Conservation (phyloP, 169 alveolate genomes). For the Plasmodium billcollinsi region DNA sequence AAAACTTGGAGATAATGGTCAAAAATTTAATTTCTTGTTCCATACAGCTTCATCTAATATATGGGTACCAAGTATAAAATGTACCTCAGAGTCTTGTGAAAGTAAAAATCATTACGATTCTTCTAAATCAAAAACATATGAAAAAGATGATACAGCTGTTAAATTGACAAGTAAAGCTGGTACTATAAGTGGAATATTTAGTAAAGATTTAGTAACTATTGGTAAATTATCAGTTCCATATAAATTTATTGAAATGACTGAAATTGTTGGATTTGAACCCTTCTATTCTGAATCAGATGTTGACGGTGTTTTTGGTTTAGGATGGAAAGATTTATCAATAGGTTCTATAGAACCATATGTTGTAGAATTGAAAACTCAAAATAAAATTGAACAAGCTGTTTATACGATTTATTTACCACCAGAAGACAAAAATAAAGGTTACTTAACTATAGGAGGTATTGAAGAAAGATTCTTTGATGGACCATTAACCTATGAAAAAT, state of each 20-base stretch:
- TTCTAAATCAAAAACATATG: slow-evolving; percentile 80
- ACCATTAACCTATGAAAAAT: slow-evolving; percentile 22
- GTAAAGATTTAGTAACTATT: slow-evolving; percentile 79
- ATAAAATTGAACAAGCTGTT: slow-evolving; percentile 42
- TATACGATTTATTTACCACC: slow-evolving; percentile 42
- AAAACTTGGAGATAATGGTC: slow-evolving; percentile 48
- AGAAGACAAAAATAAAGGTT: slow-evolving; percentile 10
- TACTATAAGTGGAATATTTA: slow-evolving; percentile 79
- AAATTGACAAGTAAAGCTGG: slow-evolving; percentile 85
- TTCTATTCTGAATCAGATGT: slow-evolving; percentile 11
- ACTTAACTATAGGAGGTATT: slow-evolving; percentile 57
- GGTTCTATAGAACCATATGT: slow-evolving; percentile 50
- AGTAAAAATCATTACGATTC: slow-evolving; percentile 79
- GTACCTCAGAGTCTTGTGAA: slow-evolving; percentile 77
- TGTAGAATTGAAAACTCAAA: slow-evolving; percentile 36
- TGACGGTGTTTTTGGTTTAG: slow-evolving; percentile 78
- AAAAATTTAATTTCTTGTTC: slow-evolving; percentile 12
- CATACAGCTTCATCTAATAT: slow-evolving; percentile 88
- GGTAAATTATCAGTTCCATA: slow-evolving; percentile 56
- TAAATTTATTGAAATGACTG: slow-evolving; percentile 76
- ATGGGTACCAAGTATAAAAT: slow-evolving; percentile 85
- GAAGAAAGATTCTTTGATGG: slow-evolving; percentile 41
- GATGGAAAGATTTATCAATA: slow-evolving; percentile 72
- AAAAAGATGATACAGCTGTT: slow-evolving; percentile 78
- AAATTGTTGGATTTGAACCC: slow-evolving; percentile 32